Evolutionary conservation across 1,284 basidiomycete species (phyloP).

Genomic region (Cryptococcus sp.): DNA sequence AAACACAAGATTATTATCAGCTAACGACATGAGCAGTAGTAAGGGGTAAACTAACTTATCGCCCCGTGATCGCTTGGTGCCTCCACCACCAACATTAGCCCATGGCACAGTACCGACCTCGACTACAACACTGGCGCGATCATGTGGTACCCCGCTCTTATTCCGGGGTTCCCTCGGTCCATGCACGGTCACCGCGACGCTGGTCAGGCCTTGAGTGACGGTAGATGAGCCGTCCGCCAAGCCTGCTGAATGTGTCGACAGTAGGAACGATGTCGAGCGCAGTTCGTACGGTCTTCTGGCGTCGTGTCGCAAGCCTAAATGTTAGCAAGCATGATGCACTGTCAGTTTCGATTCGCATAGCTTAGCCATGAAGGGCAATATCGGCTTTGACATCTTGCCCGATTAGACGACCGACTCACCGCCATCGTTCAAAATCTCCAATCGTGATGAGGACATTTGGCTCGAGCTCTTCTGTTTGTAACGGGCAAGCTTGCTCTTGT

Average conservation of each 20-base stretch:
- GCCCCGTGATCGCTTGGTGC: slow-evolving; percentile 71
- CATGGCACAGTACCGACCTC: slow-evolving; percentile 83
- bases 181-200: slow-evolving; percentile 81
- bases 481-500: neutral
- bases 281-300: slow-evolving; percentile 87
- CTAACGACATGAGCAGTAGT: neutral
- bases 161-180: slow-evolving; percentile 86
- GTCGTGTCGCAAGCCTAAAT: slow-evolving; percentile 70
- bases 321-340: neutral
- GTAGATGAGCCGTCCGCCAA: slow-evolving; percentile 78
- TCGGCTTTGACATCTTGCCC: no score
- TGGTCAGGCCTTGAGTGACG: slow-evolving; percentile 86
- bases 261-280: slow-evolving; percentile 75
- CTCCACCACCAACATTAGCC: slow-evolving; percentile 75
- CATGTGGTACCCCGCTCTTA: slow-evolving; percentile 72
- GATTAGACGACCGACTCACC: slow-evolving; percentile 56
- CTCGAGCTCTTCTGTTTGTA: neutral
- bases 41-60: slow-evolving; percentile 66
- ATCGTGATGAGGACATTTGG: slow-evolving; percentile 58
- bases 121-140: slow-evolving; percentile 80
- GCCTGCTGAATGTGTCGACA: slow-evolving; percentile 65
- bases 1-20: neutral
- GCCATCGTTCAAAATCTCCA: slow-evolving; percentile 87
- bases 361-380: neutral
- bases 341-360: neutral